Evolutionary conservation across 2,329 filamentous ascomycete genomes (phyloP).

Genomic region (Claviceps monticola): DNA sequence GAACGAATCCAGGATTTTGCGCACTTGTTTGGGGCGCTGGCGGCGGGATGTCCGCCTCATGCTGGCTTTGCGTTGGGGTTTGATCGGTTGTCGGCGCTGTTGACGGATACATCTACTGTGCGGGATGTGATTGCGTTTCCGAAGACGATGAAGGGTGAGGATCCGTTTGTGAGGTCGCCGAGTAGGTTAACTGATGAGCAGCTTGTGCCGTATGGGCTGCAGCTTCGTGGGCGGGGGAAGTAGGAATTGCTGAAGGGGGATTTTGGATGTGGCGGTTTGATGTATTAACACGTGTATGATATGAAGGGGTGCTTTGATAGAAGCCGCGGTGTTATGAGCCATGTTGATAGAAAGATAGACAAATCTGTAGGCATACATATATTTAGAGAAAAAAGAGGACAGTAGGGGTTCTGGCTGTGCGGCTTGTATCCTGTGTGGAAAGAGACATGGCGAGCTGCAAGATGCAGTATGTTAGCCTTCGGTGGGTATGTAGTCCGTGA

Average conservation of each 20-base stretch:
- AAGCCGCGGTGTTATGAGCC: too few relatives aligned
- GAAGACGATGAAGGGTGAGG: conserved; percentile 82
- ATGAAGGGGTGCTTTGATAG: too few relatives aligned
- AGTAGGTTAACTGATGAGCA: conserved; percentile 48
- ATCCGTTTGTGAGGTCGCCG: conserved; percentile 69
- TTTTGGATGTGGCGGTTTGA: background rate
- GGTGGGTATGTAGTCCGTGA: too few relatives aligned
- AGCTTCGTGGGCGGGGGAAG: conserved; percentile 9
- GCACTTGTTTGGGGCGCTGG: conserved; percentile 71
- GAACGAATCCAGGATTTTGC: conserved; percentile 65
- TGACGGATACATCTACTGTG: conserved; percentile 65
- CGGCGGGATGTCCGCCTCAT: conserved; percentile 83
- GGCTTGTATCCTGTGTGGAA: too few relatives aligned
- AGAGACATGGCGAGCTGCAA: too few relatives aligned
- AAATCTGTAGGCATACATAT: too few relatives aligned
- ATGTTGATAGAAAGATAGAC: too few relatives aligned
- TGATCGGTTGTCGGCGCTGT: conserved; percentile 68
- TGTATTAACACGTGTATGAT: conserved; percentile 32
- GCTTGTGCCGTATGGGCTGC: conserved; percentile 33
- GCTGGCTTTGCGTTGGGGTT: conserved; percentile 89
- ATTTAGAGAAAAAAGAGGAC: too few relatives aligned
- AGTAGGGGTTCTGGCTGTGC: too few relatives aligned
- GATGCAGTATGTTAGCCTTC: too few relatives aligned
- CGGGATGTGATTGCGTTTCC: conserved; percentile 95
- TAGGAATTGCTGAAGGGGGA: background rate